A percentile compares a stretch with the other conserved stretches of the same genome.
phyloP scores from a whole-genome alignment of 805 yeast species.

The Lipomyces orientalis region DNA sequence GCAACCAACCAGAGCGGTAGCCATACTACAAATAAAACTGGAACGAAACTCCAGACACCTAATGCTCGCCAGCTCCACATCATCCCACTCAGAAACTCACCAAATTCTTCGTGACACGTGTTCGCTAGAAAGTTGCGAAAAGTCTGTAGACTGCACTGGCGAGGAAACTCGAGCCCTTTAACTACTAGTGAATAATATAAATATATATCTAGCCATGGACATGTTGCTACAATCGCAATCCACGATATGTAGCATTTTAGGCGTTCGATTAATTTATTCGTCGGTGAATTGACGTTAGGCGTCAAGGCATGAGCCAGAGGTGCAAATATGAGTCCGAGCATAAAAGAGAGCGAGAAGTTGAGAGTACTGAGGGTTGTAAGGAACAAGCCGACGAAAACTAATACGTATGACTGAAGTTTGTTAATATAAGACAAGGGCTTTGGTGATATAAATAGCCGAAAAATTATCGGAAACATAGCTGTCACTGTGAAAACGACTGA shows the following conservation, averaged over 20 bases:
- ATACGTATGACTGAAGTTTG: constrained; percentile 22
- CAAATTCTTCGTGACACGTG: not conserved
- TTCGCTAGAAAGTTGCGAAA: not conserved
- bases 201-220: constrained; percentile 38
- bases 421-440: constrained; percentile 20
- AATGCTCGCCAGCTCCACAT: constrained; percentile 68
- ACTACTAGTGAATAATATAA: not conserved
- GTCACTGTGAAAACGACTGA: constrained; percentile 9
- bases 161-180: not conserved
- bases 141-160: not conserved
- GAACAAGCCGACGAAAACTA: constrained; percentile 58
- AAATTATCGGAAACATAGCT: constrained; percentile 17
- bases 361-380: constrained; percentile 77
- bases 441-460: constrained; percentile 5
- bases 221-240: constrained; percentile 39
- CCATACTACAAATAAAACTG: constrained; percentile 59
- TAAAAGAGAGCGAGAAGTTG: constrained; percentile 80
- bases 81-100: constrained; percentile 42
- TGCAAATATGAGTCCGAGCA: constrained; percentile 70
- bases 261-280: not conserved
- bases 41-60: constrained; percentile 85
- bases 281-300: constrained; percentile 32
- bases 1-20: constrained; percentile 73
- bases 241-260: constrained; percentile 40
- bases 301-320: constrained; percentile 67